Percentiles rank a stretch among this genome's conserved stretches.
Conservation (phyloP, 352 stramenopile species). For the Phytophthora multivora region DNA sequence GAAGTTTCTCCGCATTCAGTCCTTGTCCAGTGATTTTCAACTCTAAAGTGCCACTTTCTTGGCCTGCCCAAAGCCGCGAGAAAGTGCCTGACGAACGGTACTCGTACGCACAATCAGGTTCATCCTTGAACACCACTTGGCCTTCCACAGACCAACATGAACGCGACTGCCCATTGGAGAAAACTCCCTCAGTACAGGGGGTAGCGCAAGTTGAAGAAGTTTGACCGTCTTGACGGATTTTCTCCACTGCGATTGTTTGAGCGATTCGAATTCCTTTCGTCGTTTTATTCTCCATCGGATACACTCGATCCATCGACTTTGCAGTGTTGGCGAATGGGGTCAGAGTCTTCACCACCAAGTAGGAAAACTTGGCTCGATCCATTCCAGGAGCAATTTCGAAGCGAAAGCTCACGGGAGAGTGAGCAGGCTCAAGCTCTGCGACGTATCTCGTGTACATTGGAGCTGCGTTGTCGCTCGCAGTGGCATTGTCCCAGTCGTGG, state of each 20-base stretch:
- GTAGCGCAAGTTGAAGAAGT: conserved; percentile 2
- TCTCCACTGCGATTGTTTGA: conserved; percentile 51
- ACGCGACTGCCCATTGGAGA: conserved; percentile 15
- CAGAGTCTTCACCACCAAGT: conserved; percentile 44
- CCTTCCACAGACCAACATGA: conserved; percentile 72
- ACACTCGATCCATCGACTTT: conserved; percentile 54
- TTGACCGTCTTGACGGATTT: conserved; percentile 33
- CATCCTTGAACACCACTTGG: conserved; percentile 51
- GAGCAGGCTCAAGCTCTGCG: conserved; percentile 32
- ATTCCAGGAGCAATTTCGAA: conserved; percentile 58
- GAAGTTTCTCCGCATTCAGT: conserved; percentile 51
- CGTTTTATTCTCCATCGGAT: conserved; percentile 37
- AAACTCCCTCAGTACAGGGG: conserved; percentile 14
- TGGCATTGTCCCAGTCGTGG: conserved; percentile 40
- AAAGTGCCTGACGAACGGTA: conserved; percentile 66
- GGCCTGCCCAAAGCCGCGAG: conserved; percentile 34
- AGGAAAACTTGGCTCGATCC: conserved; percentile 60
- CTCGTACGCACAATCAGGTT: conserved; percentile 46
- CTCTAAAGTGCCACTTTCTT: conserved; percentile 31
- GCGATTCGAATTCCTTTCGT: conserved; percentile 56
- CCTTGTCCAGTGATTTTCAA: conserved; percentile 53
- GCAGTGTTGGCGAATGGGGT: conserved; percentile 55
- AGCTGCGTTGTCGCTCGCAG: background rate
- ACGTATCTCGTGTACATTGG: conserved; percentile 29
- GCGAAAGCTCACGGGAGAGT: conserved; percentile 37